phyloP scores from a whole-genome alignment of 2,329 filamentous ascomycete genomes.

The Aspergillus sp. region DNA sequence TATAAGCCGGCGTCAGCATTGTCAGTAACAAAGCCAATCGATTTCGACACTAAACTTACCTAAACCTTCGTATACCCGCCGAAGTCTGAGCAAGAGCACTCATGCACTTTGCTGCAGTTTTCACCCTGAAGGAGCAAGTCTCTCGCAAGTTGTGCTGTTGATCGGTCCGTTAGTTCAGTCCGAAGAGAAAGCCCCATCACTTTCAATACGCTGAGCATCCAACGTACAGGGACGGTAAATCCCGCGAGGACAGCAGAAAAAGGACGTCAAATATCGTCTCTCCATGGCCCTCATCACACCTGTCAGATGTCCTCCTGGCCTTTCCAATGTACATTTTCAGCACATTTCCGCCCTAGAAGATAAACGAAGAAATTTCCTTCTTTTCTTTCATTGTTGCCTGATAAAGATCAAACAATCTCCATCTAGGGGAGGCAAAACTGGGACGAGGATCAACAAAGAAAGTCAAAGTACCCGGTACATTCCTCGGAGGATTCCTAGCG shows the following conservation, averaged over 20 bases:
- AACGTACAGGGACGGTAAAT: not conserved
- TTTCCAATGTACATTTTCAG: not conserved
- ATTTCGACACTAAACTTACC: not conserved
- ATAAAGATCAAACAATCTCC: not conserved
- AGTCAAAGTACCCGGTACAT: conserved; percentile 16
- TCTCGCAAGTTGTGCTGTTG: not conserved
- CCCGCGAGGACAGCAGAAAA: not conserved
- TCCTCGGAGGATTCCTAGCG: conserved; percentile 21
- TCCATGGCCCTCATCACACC: too few relatives aligned
- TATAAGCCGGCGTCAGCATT: not conserved
- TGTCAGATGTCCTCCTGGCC: not conserved
- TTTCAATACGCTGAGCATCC: not conserved
- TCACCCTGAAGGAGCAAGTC: not conserved
- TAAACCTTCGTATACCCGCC: not conserved
- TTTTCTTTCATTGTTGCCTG: not conserved
- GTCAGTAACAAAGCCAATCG: not conserved
- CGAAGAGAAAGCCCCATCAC: not conserved
- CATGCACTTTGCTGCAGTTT: not conserved
- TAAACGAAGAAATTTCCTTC: not conserved
- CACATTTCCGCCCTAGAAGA: not conserved
- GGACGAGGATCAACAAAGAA: conserved; percentile 18
- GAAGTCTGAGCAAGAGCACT: not conserved
- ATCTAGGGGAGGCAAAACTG: not conserved
- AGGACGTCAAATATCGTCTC: too few relatives aligned
- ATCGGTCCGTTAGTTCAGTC: not conserved